Base-by-base conservation (phyloP, 1,139 yeast genomes). In the Pichia sp. region DNA sequence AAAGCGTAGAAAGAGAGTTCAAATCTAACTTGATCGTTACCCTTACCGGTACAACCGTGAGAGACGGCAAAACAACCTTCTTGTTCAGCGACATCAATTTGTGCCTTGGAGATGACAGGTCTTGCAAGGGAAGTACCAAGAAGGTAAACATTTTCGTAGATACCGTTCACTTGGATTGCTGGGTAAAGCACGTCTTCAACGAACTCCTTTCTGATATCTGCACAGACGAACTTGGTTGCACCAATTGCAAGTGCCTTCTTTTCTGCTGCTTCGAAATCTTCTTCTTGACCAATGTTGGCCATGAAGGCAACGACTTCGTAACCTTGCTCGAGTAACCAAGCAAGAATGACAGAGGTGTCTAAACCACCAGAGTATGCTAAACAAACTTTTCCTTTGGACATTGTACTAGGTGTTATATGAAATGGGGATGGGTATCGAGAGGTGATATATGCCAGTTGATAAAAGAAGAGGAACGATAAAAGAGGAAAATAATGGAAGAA, bases 41-140 rank as follows among this genome's bases (percentile, higher is more conserved):
- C 98, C 72, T 91, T 91, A 70, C 98, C 98, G 51, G 98, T 91
- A 69, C 98, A 91, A 46, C 98, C 98, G 64, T 91, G 98, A 36
- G 96, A 79, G 39, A 91, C 98, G 38, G 97, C 97, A 55, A 88
- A 87, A 74, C 98, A 91, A 42, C 96, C 96, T 64, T 93, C 91
- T 57, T 84, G 77, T 68, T 87, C 94, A 46, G 98, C 98, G 49
- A 86, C 96, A 57, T 83, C 75, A 59, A 91, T 91, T 68, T 91
- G 98, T 34, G 98, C 98, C 67, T 88, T 80, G 40, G 98, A 96
- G 63, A 91, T 91, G 41, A 91, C 96, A 33, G 98, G 98, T 71
- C 98, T 84, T 36, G 98, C 98, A 55, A 91, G 73, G 14, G 98
- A 88, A 41, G 98, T 91, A 58, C 98, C 98, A 57, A 91, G 74